Percentiles rank a stretch among this genome's conserved stretches.
These are phyloP conservation scores for Amauroascus niger DNA, from an alignment of 2,329 filamentous ascomycete species.

Conservation along the genomic window DNA sequence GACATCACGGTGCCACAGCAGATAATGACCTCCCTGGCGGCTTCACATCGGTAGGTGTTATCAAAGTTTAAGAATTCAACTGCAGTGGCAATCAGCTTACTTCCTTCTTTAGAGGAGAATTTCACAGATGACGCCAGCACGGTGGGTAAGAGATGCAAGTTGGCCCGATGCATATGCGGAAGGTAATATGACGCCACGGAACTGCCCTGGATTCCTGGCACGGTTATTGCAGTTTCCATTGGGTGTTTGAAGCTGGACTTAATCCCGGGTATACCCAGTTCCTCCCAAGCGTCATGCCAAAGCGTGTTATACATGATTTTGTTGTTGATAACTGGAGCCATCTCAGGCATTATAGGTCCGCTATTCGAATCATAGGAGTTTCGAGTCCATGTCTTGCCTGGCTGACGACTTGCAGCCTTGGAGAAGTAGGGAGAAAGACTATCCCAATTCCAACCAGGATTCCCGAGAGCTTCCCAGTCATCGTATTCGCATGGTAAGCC, in stretches of 20 bases:
- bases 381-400: not conserved
- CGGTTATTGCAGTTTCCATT: not conserved
- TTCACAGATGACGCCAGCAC: conserved; percentile 1
- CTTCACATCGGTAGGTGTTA: conserved; percentile 25
- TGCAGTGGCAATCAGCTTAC: conserved; percentile 28
- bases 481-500: conserved; percentile 24
- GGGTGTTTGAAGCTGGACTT: not conserved
- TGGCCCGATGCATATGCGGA: not conserved
- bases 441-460: conserved; percentile 24
- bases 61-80: conserved; percentile 38
- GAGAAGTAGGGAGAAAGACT: conserved; percentile 8
- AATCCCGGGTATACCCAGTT: conserved; percentile 24
- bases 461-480: conserved; percentile 25
- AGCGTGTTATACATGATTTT: not conserved
- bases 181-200: conserved; percentile 14
- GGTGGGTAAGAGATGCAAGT: conserved; percentile 2
- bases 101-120: not conserved
- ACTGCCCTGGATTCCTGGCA: conserved; percentile 4
- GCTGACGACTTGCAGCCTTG: not conserved
- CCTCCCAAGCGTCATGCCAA: conserved; percentile 24
- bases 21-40: conserved; percentile 47
- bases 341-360: too few relatives aligned
- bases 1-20: conserved; percentile 50
- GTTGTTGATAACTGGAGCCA: not conserved
- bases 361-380: not conserved